These are phyloP conservation scores for Podaxis rugospora DNA, from an alignment of 768 basidiomycete genomes.

Conservation along the genomic window DNA sequence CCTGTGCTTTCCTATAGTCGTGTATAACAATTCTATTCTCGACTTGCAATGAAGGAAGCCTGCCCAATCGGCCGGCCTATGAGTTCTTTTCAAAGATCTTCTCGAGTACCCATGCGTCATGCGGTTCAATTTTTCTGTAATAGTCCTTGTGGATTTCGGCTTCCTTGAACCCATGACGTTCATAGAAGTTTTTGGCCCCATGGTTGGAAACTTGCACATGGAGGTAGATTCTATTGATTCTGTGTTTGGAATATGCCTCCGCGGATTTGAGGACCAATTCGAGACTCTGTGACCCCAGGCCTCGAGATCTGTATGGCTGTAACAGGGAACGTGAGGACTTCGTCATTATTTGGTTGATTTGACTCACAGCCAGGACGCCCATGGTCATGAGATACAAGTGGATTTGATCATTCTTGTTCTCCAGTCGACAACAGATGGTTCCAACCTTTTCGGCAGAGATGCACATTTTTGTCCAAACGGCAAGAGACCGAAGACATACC, in stretches of 20 bases:
- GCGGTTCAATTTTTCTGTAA: conserved; percentile 86
- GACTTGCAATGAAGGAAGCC: background rate
- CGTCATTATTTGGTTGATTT: conserved; percentile 3
- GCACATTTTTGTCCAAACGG: conserved; percentile 9
- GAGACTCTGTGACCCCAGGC: conserved; percentile 69
- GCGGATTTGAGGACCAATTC: conserved; percentile 66
- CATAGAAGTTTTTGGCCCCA: conserved; percentile 78
- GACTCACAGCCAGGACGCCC: conserved; percentile 80
- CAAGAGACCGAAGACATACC: conserved; percentile 25
- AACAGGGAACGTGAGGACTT: conserved; percentile 6
- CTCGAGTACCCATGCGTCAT: conserved; percentile 86
- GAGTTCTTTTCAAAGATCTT: conserved; percentile 20
- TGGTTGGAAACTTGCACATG: conserved; percentile 86
- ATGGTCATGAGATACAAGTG: conserved; percentile 87
- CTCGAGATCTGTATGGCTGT: conserved; percentile 82
- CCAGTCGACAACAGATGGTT: conserved; percentile 81
- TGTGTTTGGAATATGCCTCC: conserved; percentile 49
- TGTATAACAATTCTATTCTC: background rate
- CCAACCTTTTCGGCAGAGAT: conserved; percentile 48
- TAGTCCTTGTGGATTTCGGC: conserved; percentile 64
- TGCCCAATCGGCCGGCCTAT: background rate
- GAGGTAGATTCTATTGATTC: conserved; percentile 69
- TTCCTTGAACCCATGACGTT: conserved; percentile 76
- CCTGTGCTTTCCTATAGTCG: background rate
- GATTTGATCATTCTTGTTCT: conserved; percentile 53